A percentile compares a stretch with the other conserved stretches of the same genome.
phyloP scores from a whole-genome alignment of 148 eudicot species.

The Diospyros kaki region DNA sequence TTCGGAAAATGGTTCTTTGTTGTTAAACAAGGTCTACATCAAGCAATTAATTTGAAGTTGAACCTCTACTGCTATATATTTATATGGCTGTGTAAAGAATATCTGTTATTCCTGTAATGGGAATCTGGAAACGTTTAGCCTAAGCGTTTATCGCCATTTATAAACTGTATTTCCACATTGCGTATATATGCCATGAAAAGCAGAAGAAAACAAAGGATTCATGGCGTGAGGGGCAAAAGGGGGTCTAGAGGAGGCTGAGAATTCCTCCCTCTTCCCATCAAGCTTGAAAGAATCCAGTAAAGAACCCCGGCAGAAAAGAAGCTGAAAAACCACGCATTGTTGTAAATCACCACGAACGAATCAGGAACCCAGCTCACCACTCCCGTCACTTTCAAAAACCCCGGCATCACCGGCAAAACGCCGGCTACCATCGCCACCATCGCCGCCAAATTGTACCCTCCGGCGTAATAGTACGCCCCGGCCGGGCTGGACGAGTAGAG shows the following conservation, averaged over 20 bases:
- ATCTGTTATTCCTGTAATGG: too few species aligned
- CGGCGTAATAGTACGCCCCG: constrained; percentile 65
- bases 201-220: background rate
- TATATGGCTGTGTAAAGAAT: too few species aligned
- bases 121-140: too few species aligned
- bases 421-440: constrained; percentile 55
- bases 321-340: constrained; percentile 96
- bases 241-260: constrained; percentile 33
- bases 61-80: too few species aligned
- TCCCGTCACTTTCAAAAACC: constrained; percentile 65
- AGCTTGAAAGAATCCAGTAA: constrained; percentile 51
- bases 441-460: constrained; percentile 82
- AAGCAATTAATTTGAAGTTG: too few species aligned
- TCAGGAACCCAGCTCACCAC: constrained; percentile 42
- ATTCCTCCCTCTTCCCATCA: constrained; percentile 20
- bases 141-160: too few species aligned
- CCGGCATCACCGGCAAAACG: constrained; percentile 83
- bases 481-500: constrained; percentile 49
- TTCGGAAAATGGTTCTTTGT: too few species aligned
- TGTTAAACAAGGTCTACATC: too few species aligned
- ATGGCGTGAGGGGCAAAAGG: constrained; percentile 34
- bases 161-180: too few species aligned
- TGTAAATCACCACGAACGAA: constrained; percentile 40
- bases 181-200: too few species aligned
- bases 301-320: constrained; percentile 67